Percentiles rank a stretch among this genome's conserved stretches.
Evolutionary conservation across 2,329 filamentous ascomycete genomes (phyloP).

Genomic region (Pestalotiopsis sp.): DNA sequence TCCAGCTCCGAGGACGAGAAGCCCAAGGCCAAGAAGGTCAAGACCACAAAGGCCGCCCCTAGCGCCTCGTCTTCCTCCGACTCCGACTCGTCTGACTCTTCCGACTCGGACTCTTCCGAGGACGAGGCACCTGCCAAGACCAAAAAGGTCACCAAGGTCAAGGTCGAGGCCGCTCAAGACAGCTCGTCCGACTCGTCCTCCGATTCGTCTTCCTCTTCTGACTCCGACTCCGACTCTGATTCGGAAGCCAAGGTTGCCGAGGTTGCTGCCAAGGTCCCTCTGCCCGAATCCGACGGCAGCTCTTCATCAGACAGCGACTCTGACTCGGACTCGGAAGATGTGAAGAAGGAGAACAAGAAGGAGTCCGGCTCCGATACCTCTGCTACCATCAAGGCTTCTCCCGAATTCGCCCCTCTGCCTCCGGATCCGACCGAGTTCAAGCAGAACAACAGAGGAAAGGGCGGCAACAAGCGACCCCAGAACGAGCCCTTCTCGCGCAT

Average conservation of each 20-base stretch:
- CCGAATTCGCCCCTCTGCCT: slow-evolving; percentile 52
- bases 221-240: slow-evolving; percentile 34
- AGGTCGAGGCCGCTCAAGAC: slow-evolving; percentile 22
- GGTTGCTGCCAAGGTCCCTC: slow-evolving; percentile 37
- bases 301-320: slow-evolving; percentile 37
- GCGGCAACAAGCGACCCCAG: slow-evolving; percentile 44
- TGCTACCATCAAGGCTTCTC: slow-evolving; percentile 53
- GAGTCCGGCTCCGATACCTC: slow-evolving; percentile 37
- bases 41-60: slow-evolving; percentile 46
- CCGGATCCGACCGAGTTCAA: slow-evolving; percentile 46
- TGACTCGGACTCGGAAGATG: slow-evolving; percentile 37
- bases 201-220: slow-evolving; percentile 34
- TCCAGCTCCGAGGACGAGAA: slow-evolving; percentile 38
- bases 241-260: slow-evolving; percentile 33
- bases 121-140: slow-evolving; percentile 22
- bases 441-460: slow-evolving; percentile 35
- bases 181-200: slow-evolving; percentile 24
- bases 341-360: slow-evolving; percentile 20
- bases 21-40: slow-evolving; percentile 39
- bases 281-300: slow-evolving; percentile 41
- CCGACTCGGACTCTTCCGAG: slow-evolving; percentile 29
- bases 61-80: slow-evolving; percentile 37
- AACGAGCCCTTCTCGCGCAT: slow-evolving; percentile 78
- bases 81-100: slow-evolving; percentile 32
- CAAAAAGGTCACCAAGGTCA: slow-evolving; percentile 17